These are phyloP conservation scores for Nectriaceae sp. DNA, from an alignment of 2,329 filamentous ascomycete species.

Conservation along the genomic window DNA sequence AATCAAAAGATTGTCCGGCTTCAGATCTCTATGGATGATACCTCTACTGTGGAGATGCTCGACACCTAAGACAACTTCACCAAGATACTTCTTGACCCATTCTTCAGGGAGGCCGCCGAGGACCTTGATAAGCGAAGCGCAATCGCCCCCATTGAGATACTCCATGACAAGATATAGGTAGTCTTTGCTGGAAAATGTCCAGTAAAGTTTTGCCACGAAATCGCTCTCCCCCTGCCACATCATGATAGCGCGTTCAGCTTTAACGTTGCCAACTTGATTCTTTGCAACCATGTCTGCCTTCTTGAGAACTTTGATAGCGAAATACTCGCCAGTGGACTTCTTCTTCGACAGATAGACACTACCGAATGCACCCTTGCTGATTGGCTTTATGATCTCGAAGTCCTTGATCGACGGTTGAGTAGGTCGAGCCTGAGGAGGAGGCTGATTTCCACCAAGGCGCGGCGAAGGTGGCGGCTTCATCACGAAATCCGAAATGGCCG, in stretches of 20 bases:
- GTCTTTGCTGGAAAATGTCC: conserved; percentile 99
- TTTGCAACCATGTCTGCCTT: conserved; percentile 99
- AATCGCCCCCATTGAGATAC: conserved; percentile 96
- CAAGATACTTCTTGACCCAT: conserved; percentile 97
- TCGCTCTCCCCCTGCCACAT: conserved; percentile 99
- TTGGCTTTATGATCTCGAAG: conserved; percentile 99
- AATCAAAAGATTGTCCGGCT: conserved; percentile 95
- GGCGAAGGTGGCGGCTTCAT: conserved; percentile 79
- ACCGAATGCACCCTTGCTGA: conserved; percentile 97
- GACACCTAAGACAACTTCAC: conserved; percentile 94
- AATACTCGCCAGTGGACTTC: conserved; percentile 97
- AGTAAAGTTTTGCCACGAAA: conserved; percentile 98
- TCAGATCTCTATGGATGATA: conserved; percentile 95
- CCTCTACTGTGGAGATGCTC: conserved; percentile 92
- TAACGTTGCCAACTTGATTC: conserved; percentile 98
- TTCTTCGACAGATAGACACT: conserved; percentile 98
- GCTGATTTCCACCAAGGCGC: conserved; percentile 71
- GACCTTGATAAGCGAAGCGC: conserved; percentile 93
- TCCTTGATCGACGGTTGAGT: conserved; percentile 97
- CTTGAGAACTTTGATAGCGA: conserved; percentile 96
- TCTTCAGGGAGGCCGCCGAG: conserved; percentile 91
- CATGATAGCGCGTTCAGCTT: conserved; percentile 98
- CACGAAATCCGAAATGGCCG: conserved; percentile 71
- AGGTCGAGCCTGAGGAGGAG: conserved; percentile 81
- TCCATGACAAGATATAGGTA: conserved; percentile 99